Evolutionary conservation across 2,329 filamentous ascomycete genomes (phyloP), one percentile per base, ranked within the genome.

Genomic region (Alternaria panax): DNA sequence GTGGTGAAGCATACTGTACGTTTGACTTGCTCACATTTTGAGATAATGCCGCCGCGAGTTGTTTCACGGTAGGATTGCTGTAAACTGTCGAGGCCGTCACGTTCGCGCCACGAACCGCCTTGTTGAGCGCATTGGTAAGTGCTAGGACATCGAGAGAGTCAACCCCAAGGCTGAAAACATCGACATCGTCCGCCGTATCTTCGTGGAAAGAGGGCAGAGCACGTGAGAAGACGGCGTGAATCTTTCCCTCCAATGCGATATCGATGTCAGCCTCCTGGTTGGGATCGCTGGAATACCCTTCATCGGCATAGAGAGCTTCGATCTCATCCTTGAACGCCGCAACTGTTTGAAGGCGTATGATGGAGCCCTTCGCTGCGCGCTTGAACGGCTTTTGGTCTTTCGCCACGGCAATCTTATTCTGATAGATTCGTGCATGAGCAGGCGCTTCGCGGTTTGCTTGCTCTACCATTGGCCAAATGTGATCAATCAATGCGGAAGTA

Each of bases 311-410:
- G 4, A 73, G 18, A 3, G 57, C 65, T 4, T 68, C 58, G 7
- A 74, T 70, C 45, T 76, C 71, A 1, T 59, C 22, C n/a, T 65
- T 47, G 32, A 73, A 75, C 0, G 66, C 40, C 14, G 40, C 24
- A 8, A 66, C 63, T 1, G 67, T 73, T 22, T 71, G 60, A 5
- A 60, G 67, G 14, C 74, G 59, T 24, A 68, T 63, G 14, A 69
- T 52, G 0, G 68, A 69, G 0, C 72, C 75, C 30, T 76, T 77
- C 0, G 64, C 71, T 7, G 71, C 63, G 3, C 66, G 62, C 5
- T 51, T 18, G 42, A 66, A 66, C 2, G 63, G 60, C 20, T 62
- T 64, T 1, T 60, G 9, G 3, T 54, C 38, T 8, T 42, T 52
- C 2, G 69, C 46, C 8, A 75, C 16, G 2, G 67, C 36, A 2